A percentile compares a stretch with the other conserved stretches of the same genome.
These are phyloP conservation scores for Moesziomyces globuligerus DNA, from an alignment of 1,284 basidiomycete species.

Conservation along the genomic window DNA sequence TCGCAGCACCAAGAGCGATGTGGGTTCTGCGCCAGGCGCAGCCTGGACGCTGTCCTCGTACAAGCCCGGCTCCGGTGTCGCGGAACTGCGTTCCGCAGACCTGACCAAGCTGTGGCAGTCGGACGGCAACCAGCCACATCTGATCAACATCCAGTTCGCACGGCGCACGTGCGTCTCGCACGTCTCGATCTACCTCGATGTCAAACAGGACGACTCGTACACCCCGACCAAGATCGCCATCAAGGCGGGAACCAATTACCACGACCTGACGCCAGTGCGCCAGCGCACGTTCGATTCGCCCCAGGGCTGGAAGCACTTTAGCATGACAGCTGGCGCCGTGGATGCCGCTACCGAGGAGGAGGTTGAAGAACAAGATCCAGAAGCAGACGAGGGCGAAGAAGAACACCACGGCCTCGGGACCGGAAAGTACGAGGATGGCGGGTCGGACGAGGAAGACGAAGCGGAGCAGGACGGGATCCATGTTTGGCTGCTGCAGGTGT, in stretches of 20 bases:
- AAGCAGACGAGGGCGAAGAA: conserved; percentile 20
- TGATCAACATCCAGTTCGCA: conserved; percentile 92
- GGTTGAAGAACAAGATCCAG: conserved; percentile 73
- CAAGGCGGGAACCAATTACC: conserved; percentile 88
- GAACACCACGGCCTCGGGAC: background rate
- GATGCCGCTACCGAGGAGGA: conserved; percentile 72
- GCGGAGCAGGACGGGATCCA: conserved; percentile 33
- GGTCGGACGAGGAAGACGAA: conserved; percentile 75
- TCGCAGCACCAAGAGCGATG: conserved; percentile 56
- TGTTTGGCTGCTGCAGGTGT: conserved; percentile 86
- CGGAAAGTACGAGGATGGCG: conserved; percentile 65
- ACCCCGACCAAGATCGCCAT: conserved; percentile 91
- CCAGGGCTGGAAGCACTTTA: conserved; percentile 93
- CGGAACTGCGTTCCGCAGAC: conserved; percentile 87
- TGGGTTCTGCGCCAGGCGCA: conserved; percentile 70
- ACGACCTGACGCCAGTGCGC: conserved; percentile 84
- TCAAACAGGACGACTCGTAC: conserved; percentile 91
- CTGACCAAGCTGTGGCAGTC: conserved; percentile 98
- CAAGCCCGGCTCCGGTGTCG: conserved; percentile 95
- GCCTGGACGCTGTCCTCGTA: conserved; percentile 97
- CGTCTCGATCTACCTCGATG: conserved; percentile 88
- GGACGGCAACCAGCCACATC: conserved; percentile 96
- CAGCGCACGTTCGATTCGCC: conserved; percentile 70
- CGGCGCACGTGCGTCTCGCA: conserved; percentile 87
- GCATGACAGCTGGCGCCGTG: conserved; percentile 73